Percentiles rank a stretch among this genome's conserved stretches.
These are phyloP conservation scores for Alternaria triticimaculans DNA, from an alignment of 2,329 filamentous ascomycete genomes.

Conservation along the genomic window DNA sequence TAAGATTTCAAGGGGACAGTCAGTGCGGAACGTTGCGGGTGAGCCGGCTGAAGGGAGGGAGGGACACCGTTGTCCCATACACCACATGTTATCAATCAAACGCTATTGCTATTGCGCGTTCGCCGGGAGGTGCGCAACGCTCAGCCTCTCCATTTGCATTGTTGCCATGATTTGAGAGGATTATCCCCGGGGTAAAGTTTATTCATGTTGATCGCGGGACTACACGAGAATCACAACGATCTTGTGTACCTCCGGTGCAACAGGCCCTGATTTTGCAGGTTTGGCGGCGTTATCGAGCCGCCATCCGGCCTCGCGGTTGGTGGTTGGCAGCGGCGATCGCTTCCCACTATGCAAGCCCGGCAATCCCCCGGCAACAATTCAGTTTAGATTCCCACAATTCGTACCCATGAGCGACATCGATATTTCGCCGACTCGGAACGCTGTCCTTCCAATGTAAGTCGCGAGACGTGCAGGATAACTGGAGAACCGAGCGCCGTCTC, in stretches of 20 bases:
- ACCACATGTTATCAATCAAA: conserved; percentile 33
- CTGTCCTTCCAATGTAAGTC: conserved; percentile 24
- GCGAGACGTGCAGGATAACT: conserved; percentile 22
- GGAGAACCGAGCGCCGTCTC: conserved; percentile 23
- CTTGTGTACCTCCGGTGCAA: conserved; percentile 13
- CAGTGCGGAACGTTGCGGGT: conserved; percentile 6
- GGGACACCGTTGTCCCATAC: conserved; percentile 23
- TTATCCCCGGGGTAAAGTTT: conserved; percentile 10
- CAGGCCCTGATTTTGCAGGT: conserved; percentile 16
- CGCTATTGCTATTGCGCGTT: conserved; percentile 29
- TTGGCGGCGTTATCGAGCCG: conserved; percentile 31
- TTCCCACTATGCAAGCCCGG: conserved; percentile 32
- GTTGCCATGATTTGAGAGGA: conserved; percentile 11
- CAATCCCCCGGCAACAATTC: conserved; percentile 31
- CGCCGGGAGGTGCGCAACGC: conserved; percentile 9
- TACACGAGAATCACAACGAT: conserved; percentile 20
- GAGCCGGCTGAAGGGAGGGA: conserved; percentile 38
- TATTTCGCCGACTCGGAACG: conserved; percentile 32
- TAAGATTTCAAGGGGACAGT: not conserved
- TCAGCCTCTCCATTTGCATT: conserved; percentile 6
- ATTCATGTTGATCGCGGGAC: conserved; percentile 14
- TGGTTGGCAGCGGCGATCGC: conserved; percentile 31
- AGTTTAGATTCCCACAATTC: conserved; percentile 28
- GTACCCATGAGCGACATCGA: conserved; percentile 22
- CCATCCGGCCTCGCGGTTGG: conserved; percentile 19